phyloP scores from a whole-genome alignment of 495 filamentous ascomycete species.

The Baudoinia panamericana region DNA sequence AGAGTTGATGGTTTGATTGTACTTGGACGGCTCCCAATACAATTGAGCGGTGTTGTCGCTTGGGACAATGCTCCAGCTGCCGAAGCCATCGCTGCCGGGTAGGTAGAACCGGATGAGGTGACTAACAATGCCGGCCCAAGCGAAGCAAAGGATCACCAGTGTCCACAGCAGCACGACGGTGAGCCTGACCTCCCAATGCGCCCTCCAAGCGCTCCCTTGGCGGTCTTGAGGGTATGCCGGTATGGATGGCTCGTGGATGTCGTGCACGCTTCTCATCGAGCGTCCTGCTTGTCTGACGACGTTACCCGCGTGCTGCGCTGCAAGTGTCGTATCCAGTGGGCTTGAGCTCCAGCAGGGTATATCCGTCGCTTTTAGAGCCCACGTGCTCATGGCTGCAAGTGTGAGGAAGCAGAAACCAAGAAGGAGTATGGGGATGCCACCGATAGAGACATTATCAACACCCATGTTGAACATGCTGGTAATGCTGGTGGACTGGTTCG shows the following conservation, averaged over 20 bases:
- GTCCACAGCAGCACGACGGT: not conserved
- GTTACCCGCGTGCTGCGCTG: slow-evolving; percentile 4
- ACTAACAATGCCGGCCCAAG: not conserved
- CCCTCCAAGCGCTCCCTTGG: not conserved
- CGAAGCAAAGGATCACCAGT: not conserved
- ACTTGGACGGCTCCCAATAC: slow-evolving; percentile 9
- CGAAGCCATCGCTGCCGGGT: slow-evolving; percentile 5
- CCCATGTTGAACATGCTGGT: not conserved
- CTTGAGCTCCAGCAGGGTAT: slow-evolving; percentile 25
- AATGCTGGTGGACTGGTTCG: slow-evolving; percentile 13
- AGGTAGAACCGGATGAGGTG: not conserved
- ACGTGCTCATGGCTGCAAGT: slow-evolving; percentile 29
- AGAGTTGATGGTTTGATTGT: slow-evolving; percentile 24
- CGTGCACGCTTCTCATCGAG: slow-evolving; percentile 2
- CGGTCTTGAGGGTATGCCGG: not conserved
- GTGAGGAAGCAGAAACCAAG: slow-evolving; percentile 30
- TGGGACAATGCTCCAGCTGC: slow-evolving; percentile 2
- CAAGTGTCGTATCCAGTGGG: slow-evolving; percentile 24
- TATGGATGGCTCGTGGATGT: not conserved
- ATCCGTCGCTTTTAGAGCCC: slow-evolving; percentile 27
- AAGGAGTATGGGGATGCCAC: slow-evolving; percentile 28
- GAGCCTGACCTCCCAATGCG: slow-evolving; percentile 1
- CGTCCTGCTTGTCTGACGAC: not conserved
- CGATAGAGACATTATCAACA: slow-evolving; percentile 18
- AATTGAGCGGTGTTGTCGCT: not conserved